Conservation (phyloP, 768 basidiomycete genomes). For the Dentipellis sp. region DNA sequence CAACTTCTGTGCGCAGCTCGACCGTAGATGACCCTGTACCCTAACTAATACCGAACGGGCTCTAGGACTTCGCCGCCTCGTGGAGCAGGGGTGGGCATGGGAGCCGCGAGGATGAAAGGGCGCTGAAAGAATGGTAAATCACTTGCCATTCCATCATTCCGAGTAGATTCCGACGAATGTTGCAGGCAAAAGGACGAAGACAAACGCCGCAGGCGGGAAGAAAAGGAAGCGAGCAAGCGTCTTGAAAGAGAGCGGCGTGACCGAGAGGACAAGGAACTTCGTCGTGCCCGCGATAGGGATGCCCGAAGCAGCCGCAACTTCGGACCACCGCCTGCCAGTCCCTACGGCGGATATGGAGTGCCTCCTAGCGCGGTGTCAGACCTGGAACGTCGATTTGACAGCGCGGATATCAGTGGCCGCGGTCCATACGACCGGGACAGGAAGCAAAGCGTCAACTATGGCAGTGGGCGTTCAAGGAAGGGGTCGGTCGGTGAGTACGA, state of each 20-base stretch:
- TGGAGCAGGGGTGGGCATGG: slow-evolving; percentile 35
- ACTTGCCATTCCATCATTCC: background rate
- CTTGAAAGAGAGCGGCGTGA: slow-evolving; percentile 29
- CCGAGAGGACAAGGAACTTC: slow-evolving; percentile 41
- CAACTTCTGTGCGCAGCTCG: slow-evolving; percentile 35
- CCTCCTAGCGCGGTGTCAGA: slow-evolving; percentile 19
- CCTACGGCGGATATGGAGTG: slow-evolving; percentile 14
- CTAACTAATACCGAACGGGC: background rate
- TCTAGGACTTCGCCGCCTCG: slow-evolving; percentile 50
- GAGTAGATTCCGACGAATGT: too few relatives aligned
- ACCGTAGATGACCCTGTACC: slow-evolving; percentile 2
- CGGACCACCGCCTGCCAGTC: slow-evolving; percentile 5
- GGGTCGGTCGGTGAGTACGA: slow-evolving; percentile 8
- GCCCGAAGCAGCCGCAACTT: slow-evolving; percentile 27
- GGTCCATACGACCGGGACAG: slow-evolving; percentile 10
- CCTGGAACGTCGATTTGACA: slow-evolving; percentile 29
- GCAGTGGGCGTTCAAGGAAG: slow-evolving; percentile 1
- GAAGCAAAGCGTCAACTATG: background rate
- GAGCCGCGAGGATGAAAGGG: slow-evolving; percentile 11
- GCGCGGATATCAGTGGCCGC: slow-evolving; percentile 16
- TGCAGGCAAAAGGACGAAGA: slow-evolving; percentile 34
- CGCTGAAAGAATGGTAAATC: slow-evolving; percentile 14
- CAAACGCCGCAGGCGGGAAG: slow-evolving; percentile 45
- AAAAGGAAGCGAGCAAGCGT: slow-evolving; percentile 30
- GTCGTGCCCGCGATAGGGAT: slow-evolving; percentile 50